phyloP scores from a whole-genome alignment of 352 stramenopile species.

The Phytophthora brassicae region DNA sequence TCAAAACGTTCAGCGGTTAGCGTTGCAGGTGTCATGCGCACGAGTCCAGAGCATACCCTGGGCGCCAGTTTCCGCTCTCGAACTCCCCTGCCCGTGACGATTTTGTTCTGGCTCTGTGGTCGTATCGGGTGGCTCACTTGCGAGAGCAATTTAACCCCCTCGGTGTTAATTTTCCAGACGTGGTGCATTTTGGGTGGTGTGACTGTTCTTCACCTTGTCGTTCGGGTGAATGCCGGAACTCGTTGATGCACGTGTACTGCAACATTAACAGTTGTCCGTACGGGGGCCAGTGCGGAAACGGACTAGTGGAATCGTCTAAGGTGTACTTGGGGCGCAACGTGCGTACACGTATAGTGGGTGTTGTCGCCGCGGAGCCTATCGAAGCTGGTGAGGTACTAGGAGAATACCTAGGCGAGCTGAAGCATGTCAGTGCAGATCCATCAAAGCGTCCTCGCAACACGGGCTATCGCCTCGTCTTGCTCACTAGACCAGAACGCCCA shows the following conservation, averaged over 20 bases:
- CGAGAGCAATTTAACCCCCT: background rate
- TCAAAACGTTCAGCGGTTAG: background rate
- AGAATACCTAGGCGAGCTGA: background rate
- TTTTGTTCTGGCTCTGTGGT: background rate
- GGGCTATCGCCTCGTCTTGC: background rate
- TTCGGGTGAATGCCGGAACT: background rate
- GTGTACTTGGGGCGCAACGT: background rate
- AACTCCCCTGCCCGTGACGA: background rate
- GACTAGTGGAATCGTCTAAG: background rate
- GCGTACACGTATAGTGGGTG: background rate
- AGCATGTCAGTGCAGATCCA: background rate
- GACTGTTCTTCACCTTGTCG: background rate
- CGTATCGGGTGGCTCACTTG: background rate
- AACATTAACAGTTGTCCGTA: background rate
- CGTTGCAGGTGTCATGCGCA: background rate
- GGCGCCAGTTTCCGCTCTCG: background rate
- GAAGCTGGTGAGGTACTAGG: background rate
- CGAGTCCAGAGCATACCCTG: background rate
- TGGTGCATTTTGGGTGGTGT: background rate
- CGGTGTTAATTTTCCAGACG: background rate
- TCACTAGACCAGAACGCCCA: background rate
- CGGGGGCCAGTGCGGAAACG: background rate
- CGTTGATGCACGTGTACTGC: slow-evolving; percentile 1
- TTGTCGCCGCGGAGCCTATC: background rate
- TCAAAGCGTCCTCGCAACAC: background rate